A percentile compares a stretch with the other conserved stretches of the same genome.
Conservation (phyloP, 306 rosid genomes). For the Pterocarpus macrocarpus region DNA sequence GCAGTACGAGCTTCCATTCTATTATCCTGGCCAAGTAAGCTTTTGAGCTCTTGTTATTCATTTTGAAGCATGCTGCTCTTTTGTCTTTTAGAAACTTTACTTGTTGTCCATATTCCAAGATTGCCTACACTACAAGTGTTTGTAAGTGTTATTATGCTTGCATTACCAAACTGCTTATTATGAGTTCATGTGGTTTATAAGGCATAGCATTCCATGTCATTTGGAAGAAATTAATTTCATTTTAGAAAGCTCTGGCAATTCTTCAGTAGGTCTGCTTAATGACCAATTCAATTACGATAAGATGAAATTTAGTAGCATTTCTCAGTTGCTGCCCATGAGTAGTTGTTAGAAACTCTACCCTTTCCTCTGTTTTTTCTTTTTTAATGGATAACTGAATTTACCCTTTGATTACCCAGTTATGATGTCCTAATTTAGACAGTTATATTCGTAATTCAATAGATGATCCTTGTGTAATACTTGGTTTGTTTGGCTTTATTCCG, state of each 20-base stretch:
- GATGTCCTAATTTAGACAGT: constrained; percentile 19
- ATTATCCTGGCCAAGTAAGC: constrained; percentile 98
- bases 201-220: constrained; percentile 15
- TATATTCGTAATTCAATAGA: constrained; percentile 30
- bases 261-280: constrained; percentile 2
- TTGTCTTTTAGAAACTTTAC: constrained; percentile 31
- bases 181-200: constrained; percentile 9
- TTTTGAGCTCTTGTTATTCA: constrained; percentile 27
- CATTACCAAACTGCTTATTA: neutral
- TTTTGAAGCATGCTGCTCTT: constrained; percentile 27
- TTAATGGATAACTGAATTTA: constrained; percentile 4
- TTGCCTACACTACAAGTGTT: constrained; percentile 1
- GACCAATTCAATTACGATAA: constrained; percentile 17
- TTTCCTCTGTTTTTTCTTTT: neutral
- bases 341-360: neutral
- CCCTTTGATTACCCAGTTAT: constrained; percentile 7
- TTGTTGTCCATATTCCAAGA: constrained; percentile 12
- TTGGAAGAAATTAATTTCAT: constrained; percentile 36
- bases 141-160: neutral
- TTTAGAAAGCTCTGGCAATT: constrained; percentile 3
- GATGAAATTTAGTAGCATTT: constrained; percentile 7
- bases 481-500: constrained; percentile 33
- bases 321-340: neutral
- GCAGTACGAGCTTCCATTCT: constrained; percentile 99
- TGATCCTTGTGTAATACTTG: neutral